Conservation (phyloP, 2,329 filamentous ascomycete genomes). For the Lizonia empirigonia region DNA sequence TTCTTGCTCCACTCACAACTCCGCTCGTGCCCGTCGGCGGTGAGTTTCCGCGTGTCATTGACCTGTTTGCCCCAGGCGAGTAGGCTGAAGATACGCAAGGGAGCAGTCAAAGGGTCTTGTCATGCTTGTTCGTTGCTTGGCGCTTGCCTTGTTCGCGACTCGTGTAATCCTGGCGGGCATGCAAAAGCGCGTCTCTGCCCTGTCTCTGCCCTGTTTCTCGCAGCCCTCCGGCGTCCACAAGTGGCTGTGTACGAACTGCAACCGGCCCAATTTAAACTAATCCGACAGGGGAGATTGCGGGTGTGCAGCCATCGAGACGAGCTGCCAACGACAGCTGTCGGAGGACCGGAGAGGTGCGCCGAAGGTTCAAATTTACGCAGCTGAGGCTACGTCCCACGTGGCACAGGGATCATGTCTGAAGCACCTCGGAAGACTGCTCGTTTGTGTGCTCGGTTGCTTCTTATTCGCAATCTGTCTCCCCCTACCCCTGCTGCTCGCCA, state of each 20-base stretch:
- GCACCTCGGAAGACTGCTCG: constrained; percentile 22
- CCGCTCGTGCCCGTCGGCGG: constrained; percentile 30
- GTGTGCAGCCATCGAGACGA: constrained; percentile 20
- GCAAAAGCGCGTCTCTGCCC: constrained; percentile 25
- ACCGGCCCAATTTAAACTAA: constrained; percentile 4
- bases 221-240: constrained; percentile 21
- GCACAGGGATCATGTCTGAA: constrained; percentile 33
- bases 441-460: constrained; percentile 24
- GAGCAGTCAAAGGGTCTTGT: constrained; percentile 23
- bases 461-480: constrained; percentile 36
- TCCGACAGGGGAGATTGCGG: constrained; percentile 25
- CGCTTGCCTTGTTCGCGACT: constrained; percentile 34
- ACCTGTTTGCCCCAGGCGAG: constrained; percentile 20
- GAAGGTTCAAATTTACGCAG: constrained; percentile 19
- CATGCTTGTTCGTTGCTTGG: constrained; percentile 42
- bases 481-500: constrained; percentile 26
- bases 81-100: constrained; percentile 29
- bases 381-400: constrained; percentile 39
- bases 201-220: constrained; percentile 21
- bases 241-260: constrained; percentile 23
- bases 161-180: constrained; percentile 33
- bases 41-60: constrained; percentile 33
- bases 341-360: constrained; percentile 8
- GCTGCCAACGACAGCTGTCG: constrained; percentile 12
- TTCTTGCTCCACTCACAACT: constrained; percentile 26